These are phyloP conservation scores for Phaeoacremonium minimum DNA, from an alignment of 2,329 filamentous ascomycete species.

Conservation along the genomic window DNA sequence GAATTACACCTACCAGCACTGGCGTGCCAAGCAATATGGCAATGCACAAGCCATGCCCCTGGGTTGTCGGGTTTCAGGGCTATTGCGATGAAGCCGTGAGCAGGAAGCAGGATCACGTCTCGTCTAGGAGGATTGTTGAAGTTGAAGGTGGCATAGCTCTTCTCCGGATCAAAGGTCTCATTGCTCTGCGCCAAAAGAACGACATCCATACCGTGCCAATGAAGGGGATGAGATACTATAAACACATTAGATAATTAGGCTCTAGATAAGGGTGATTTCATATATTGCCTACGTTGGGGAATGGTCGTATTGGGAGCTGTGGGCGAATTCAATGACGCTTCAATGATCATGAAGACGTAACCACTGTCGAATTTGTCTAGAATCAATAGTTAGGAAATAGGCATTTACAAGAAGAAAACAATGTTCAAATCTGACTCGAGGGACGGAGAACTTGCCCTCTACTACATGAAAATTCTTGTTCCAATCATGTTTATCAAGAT, in stretches of 20 bases:
- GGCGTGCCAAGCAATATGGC: slow-evolving; percentile 40
- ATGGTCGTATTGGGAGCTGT: not conserved
- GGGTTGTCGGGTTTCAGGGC: slow-evolving; percentile 34
- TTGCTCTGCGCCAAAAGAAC: slow-evolving; percentile 19
- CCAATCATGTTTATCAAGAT: not conserved
- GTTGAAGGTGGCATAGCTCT: slow-evolving; percentile 12
- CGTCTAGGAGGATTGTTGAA: slow-evolving; percentile 30
- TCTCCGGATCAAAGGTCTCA: slow-evolving; percentile 10
- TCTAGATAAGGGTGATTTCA: no score
- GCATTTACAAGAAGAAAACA: slow-evolving; percentile 3
- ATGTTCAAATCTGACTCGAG: not conserved
- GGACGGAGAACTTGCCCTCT: no score
- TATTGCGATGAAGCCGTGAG: slow-evolving; percentile 27
- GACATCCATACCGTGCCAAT: slow-evolving; percentile 23
- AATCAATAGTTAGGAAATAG: no score
- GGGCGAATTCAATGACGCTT: slow-evolving; percentile 2
- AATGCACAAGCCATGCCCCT: slow-evolving; percentile 36
- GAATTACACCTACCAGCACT: slow-evolving; percentile 8
- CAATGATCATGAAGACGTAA: slow-evolving; percentile 9
- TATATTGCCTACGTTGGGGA: not conserved
- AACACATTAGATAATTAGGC: no score
- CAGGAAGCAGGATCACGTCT: slow-evolving; percentile 29
- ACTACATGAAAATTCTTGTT: not conserved
- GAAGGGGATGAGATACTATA: slow-evolving; percentile 9
- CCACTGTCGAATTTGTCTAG: slow-evolving; percentile 7